These are phyloP conservation scores for Mycena haematopus DNA, from an alignment of 768 basidiomycete genomes.

Conservation along the genomic window DNA sequence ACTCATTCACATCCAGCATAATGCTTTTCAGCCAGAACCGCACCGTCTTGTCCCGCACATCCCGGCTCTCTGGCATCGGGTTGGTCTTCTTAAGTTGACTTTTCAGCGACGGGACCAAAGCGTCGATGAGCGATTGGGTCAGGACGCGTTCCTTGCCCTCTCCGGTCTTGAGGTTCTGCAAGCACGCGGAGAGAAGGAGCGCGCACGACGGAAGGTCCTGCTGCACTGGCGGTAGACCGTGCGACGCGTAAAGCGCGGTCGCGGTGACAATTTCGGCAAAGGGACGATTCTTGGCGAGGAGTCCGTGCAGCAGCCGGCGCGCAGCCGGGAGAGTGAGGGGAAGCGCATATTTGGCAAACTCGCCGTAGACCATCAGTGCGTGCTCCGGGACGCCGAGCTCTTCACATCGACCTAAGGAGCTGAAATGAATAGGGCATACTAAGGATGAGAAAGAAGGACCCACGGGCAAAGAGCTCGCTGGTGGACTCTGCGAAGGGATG, in stretches of 20 bases:
- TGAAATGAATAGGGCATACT: background rate
- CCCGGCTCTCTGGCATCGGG: conserved; percentile 25
- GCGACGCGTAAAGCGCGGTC: conserved; percentile 19
- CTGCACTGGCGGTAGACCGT: conserved; percentile 16
- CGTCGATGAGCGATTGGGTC: conserved; percentile 3
- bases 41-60: conserved; percentile 27
- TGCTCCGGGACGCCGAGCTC: conserved; percentile 26
- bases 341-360: conserved; percentile 19
- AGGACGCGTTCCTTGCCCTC: conserved; percentile 2
- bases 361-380: conserved; percentile 25
- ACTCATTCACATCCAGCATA: conserved; percentile 18
- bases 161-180: conserved; percentile 13
- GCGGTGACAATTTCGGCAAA: conserved; percentile 20
- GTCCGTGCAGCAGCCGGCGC: conserved; percentile 23
- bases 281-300: conserved; percentile 16
- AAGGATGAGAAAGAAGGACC: background rate
- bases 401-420: conserved; percentile 19
- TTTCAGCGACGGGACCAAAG: conserved; percentile 11
- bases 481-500: conserved; percentile 21
- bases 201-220: conserved; percentile 25
- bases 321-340: conserved; percentile 27
- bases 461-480: conserved; percentile 30
- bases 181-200: conserved; percentile 23
- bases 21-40: conserved; percentile 23
- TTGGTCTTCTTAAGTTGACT: background rate